These are phyloP conservation scores for Neonectria coccinea DNA, from an alignment of 2,329 filamentous ascomycete species.

Conservation along the genomic window DNA sequence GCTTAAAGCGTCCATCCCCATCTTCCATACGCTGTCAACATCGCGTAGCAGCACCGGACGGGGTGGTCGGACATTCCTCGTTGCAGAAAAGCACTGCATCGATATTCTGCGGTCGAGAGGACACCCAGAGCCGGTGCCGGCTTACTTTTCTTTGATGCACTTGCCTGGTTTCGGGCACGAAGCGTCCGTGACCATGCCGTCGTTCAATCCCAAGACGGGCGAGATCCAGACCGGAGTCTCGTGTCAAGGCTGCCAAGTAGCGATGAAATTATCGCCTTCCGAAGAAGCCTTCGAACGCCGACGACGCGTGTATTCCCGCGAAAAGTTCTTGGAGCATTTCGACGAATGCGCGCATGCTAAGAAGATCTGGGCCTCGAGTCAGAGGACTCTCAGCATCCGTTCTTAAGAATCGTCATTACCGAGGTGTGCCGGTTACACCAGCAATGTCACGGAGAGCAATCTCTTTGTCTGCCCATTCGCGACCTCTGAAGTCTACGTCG, in stretches of 20 bases:
- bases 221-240: slow-evolving; percentile 25
- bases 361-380: slow-evolving; percentile 18
- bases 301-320: slow-evolving; percentile 21
- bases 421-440: background rate
- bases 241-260: slow-evolving; percentile 22
- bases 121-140: slow-evolving; percentile 17
- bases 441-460: too few species aligned
- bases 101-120: slow-evolving; percentile 13
- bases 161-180: slow-evolving; percentile 24
- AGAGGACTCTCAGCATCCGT: slow-evolving; percentile 9
- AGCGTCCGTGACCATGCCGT: slow-evolving; percentile 13
- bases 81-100: slow-evolving; percentile 22
- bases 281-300: slow-evolving; percentile 19
- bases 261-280: slow-evolving; percentile 21
- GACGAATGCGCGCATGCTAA: slow-evolving; percentile 14
- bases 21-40: slow-evolving; percentile 20
- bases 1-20: slow-evolving; percentile 12
- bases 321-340: slow-evolving; percentile 25
- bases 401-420: background rate
- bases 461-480: background rate
- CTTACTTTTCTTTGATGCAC: slow-evolving; percentile 25
- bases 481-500: background rate
- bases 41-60: slow-evolving; percentile 7
- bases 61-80: slow-evolving; percentile 14
- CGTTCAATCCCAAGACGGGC: slow-evolving; percentile 18